Evolutionary conservation across 176 grass and related monocot species (phyloP).

Genomic region (Dactylis glomerata): DNA sequence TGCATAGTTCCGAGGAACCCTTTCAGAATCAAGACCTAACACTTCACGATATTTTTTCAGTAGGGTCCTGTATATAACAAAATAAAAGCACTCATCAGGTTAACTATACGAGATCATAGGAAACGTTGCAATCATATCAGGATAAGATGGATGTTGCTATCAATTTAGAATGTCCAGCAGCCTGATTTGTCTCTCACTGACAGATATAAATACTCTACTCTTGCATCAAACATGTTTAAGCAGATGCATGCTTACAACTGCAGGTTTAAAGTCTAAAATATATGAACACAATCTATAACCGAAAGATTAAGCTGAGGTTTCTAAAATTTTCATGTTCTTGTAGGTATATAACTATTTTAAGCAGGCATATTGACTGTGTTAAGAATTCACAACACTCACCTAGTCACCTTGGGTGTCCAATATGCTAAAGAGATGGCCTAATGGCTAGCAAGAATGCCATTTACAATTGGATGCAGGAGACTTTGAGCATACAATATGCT

Average conservation of each 20-base stretch:
- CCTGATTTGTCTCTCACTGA: background rate
- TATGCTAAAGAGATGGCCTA: background rate
- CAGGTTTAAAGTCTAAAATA: background rate
- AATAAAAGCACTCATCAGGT: constrained; percentile 2
- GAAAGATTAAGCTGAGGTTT: background rate
- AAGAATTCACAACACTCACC: background rate
- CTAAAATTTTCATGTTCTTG: background rate
- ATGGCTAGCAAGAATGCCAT: background rate
- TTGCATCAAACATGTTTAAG: background rate
- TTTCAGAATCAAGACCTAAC: constrained; percentile 68
- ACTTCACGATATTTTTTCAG: constrained; percentile 54
- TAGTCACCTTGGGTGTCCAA: background rate
- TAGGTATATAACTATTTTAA: background rate
- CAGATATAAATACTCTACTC: background rate
- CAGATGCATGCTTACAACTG: background rate
- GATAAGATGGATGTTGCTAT: constrained; percentile 2
- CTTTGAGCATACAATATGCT: background rate
- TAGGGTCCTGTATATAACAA: constrained; percentile 50
- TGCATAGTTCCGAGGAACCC: constrained; percentile 67
- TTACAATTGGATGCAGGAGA: background rate
- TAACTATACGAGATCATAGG: background rate
- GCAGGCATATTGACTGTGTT: background rate
- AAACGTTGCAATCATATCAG: background rate
- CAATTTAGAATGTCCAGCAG: background rate
- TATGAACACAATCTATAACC: background rate